These are phyloP conservation scores for Dipodascopsis tothii DNA, from an alignment of 805 yeast genomes.

Conservation along the genomic window DNA sequence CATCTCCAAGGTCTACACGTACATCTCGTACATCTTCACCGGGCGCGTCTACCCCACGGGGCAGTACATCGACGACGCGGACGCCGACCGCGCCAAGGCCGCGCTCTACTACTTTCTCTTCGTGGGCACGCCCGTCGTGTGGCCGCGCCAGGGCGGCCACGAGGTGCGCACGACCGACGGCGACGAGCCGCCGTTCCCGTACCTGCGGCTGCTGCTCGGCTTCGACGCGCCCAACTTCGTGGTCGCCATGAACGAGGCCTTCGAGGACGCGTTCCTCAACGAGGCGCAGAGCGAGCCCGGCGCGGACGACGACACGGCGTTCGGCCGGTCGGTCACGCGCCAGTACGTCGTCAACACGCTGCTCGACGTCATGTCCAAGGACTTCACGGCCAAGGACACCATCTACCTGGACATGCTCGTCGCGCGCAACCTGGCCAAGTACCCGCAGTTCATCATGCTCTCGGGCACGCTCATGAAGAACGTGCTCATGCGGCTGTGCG, in stretches of 20 bases:
- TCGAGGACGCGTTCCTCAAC: slow-evolving; percentile 72
- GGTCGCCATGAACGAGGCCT: slow-evolving; percentile 65
- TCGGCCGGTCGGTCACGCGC: slow-evolving; percentile 44
- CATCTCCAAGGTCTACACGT: slow-evolving; percentile 43
- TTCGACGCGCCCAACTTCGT: slow-evolving; percentile 54
- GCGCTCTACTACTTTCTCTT: slow-evolving; percentile 52
- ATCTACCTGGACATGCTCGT: slow-evolving; percentile 56
- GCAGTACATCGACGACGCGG: slow-evolving; percentile 34
- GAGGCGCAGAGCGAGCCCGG: slow-evolving; percentile 41
- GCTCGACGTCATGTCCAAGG: slow-evolving; percentile 45
- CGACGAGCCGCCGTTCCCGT: slow-evolving; percentile 58
- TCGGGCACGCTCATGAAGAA: slow-evolving; percentile 50
- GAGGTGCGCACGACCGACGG: slow-evolving; percentile 31
- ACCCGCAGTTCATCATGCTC: slow-evolving; percentile 69
- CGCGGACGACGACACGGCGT: slow-evolving; percentile 23
- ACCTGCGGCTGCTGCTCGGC: slow-evolving; percentile 50
- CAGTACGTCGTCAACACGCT: slow-evolving; percentile 74
- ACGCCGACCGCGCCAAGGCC: slow-evolving; percentile 40
- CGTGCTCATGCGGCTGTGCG: slow-evolving; percentile 46
- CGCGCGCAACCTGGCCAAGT: slow-evolving; percentile 76
- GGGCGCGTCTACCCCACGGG: slow-evolving; percentile 80
- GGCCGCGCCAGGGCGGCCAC: slow-evolving; percentile 39
- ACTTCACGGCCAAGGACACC: slow-evolving; percentile 18
- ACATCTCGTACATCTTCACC: slow-evolving; percentile 59
- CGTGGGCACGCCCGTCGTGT: slow-evolving; percentile 40